A percentile compares a stretch with the other conserved stretches of the same genome.
Conservation (phyloP, 208 protist genomes). For the Wallacemonas collosoma region DNA sequence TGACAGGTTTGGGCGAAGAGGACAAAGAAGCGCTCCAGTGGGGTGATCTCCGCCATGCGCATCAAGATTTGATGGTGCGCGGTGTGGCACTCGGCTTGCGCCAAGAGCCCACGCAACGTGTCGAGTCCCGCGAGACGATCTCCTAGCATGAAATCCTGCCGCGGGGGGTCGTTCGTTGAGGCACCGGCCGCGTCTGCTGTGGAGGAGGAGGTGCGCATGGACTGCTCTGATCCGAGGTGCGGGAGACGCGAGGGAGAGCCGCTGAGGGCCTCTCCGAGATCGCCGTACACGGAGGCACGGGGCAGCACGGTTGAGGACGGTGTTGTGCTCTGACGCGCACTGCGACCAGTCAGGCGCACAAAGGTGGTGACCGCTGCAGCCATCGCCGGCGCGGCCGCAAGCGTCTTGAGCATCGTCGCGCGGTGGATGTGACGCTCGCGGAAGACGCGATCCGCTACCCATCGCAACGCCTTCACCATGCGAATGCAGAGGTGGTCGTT, state of each 20-base stretch:
- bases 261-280: background rate
- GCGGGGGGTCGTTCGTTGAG: background rate
- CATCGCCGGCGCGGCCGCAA: conserved; percentile 49
- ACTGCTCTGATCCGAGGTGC: background rate
- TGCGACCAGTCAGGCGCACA: conserved; percentile 38
- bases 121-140: conserved; percentile 17
- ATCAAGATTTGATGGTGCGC: conserved; percentile 64
- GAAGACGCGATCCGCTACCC: conserved; percentile 69
- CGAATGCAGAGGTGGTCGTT: conserved; percentile 75
- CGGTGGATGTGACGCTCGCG: conserved; percentile 76
- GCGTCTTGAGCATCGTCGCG: conserved; percentile 70
- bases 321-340: background rate
- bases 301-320: conserved; percentile 1
- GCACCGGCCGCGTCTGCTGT: background rate
- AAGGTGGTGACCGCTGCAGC: conserved; percentile 53
- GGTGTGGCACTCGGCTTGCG: conserved; percentile 68
- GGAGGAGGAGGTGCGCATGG: background rate
- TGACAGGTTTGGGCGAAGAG: conserved; percentile 49
- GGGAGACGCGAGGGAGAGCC: background rate
- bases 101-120: conserved; percentile 47
- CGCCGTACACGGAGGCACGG: conserved; percentile 1
- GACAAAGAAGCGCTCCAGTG: conserved; percentile 50
- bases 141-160: background rate
- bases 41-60: conserved; percentile 62
- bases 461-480: conserved; percentile 70